Conservation (phyloP, 495 filamentous ascomycete species). For the Astrocystis sublimbata region DNA sequence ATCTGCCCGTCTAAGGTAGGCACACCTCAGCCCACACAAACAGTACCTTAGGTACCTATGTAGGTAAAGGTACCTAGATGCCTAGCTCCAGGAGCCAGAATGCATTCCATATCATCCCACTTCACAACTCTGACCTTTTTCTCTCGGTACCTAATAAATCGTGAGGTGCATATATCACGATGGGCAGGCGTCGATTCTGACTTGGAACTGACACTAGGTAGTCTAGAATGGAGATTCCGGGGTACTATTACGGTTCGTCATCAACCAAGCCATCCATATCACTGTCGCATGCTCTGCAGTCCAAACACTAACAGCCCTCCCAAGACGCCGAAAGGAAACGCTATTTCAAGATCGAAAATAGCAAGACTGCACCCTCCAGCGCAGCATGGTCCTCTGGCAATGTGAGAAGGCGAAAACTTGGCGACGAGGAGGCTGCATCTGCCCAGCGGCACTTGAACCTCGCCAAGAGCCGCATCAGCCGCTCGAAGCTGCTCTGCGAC, state of each 20-base stretch:
- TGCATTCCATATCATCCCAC: too few relatives aligned
- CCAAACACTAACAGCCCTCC: neutral
- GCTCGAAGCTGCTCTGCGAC: conserved; percentile 16
- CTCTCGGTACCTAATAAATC: too few relatives aligned
- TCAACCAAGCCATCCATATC: neutral
- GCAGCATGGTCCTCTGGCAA: conserved; percentile 40
- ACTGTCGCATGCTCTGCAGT: neutral
- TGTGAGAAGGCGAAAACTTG: conserved; percentile 40
- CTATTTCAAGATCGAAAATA: conserved; percentile 51
- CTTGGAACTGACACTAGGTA: too few relatives aligned
- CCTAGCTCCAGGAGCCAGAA: too few relatives aligned
- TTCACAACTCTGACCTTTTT: too few relatives aligned
- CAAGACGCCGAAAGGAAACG: conserved; percentile 45
- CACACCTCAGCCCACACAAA: too few relatives aligned
- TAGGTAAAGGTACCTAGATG: too few relatives aligned
- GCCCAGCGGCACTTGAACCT: conserved; percentile 3
- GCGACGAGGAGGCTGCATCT: conserved; percentile 20
- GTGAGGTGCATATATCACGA: too few relatives aligned
- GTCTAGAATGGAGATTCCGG: conserved; percentile 36
- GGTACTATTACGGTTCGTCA: conserved; percentile 46
- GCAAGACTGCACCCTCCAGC: conserved; percentile 32
- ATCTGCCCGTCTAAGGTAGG: too few relatives aligned
- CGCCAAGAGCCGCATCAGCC: conserved; percentile 27
- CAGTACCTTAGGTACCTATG: too few relatives aligned
- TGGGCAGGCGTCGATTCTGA: too few relatives aligned